phyloP scores from a whole-genome alignment of 495 filamentous ascomycete species.

The Amniculicola lignicola region DNA sequence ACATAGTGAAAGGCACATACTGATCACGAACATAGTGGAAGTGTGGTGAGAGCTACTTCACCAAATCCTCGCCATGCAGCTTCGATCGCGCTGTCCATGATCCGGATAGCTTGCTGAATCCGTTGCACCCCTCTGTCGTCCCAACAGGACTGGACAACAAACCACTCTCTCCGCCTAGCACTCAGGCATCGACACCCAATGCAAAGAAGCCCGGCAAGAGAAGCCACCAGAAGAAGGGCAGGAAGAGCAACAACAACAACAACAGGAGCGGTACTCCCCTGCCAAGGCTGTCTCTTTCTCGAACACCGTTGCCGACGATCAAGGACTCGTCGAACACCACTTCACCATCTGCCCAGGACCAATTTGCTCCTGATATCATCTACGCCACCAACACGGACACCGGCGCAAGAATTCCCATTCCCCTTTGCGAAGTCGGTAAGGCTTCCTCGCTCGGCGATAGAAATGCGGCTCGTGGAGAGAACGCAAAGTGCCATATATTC shows the following conservation, averaged over 20 bases:
- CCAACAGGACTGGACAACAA: background rate
- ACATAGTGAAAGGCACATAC: no score
- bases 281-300: no score
- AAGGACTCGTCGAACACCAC: no score
- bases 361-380: background rate
- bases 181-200: no score
- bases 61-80: slow-evolving; percentile 29
- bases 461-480: slow-evolving; percentile 16
- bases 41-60: slow-evolving; percentile 32
- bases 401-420: slow-evolving; percentile 15
- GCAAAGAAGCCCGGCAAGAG: no score
- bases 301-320: no score
- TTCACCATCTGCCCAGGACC: no score
- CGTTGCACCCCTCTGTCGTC: slow-evolving; percentile 22
- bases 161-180: no score
- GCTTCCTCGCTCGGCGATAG: slow-evolving; percentile 24
- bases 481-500: slow-evolving; percentile 26
- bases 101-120: slow-evolving; percentile 20
- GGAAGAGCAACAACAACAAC: no score
- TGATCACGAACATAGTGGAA: no score
- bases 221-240: no score
- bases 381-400: slow-evolving; percentile 17
- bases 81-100: slow-evolving; percentile 26
- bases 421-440: slow-evolving; percentile 26
- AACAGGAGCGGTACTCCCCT: no score